Evolutionary conservation across 208 protist genomes (phyloP).

Genomic region (Tritrichomonas musculus): DNA sequence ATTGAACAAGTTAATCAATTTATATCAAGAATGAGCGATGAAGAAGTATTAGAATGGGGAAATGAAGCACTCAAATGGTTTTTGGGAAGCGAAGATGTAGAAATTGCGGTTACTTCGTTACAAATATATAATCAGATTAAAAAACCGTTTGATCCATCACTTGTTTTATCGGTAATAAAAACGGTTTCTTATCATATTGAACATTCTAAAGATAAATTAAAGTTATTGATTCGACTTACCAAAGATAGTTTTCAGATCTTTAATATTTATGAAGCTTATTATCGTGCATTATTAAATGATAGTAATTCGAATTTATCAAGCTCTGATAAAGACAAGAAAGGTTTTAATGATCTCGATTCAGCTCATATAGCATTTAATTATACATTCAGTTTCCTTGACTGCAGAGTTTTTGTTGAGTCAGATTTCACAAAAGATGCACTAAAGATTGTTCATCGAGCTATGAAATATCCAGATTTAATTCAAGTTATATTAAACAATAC

Average conservation of each 20-base stretch:
- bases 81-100: neutral
- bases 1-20: neutral
- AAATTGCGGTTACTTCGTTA: neutral
- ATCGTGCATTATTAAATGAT: too few relatives aligned
- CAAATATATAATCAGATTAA: neutral
- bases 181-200: neutral
- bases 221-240: neutral
- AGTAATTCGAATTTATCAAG: too few relatives aligned
- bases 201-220: neutral
- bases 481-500: neutral
- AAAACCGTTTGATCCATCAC: neutral
- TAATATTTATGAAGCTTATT: too few relatives aligned
- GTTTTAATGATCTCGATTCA: neutral
- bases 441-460: neutral
- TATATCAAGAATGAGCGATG: neutral
- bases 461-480: neutral
- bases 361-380: neutral
- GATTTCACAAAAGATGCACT: neutral
- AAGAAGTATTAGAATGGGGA: neutral
- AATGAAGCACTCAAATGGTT: slow-evolving; percentile 9
- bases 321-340: too few relatives aligned
- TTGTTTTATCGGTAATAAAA: neutral
- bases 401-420: neutral
- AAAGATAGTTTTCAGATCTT: neutral
- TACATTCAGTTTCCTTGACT: neutral